These are phyloP conservation scores for Phialocephala subalpina DNA, from an alignment of 2,329 filamentous ascomycete genomes.

Conservation along the genomic window DNA sequence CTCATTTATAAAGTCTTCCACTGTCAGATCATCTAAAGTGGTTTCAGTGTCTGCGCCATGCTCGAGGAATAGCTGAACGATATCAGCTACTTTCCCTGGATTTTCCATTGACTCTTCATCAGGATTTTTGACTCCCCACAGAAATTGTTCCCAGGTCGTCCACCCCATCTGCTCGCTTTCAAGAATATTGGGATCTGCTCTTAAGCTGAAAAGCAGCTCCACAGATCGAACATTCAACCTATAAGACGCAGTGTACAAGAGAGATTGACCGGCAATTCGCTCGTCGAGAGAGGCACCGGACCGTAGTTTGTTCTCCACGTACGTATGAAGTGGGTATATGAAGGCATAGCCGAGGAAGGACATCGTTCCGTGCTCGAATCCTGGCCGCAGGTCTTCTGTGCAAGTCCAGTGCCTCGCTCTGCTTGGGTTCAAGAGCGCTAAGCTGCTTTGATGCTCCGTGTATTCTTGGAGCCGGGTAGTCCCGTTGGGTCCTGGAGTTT, in stretches of 20 bases:
- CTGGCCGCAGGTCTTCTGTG: too few relatives aligned
- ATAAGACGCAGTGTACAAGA: background rate
- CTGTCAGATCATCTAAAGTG: background rate
- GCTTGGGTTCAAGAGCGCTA: too few relatives aligned
- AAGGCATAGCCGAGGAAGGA: background rate
- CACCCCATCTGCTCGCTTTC: background rate
- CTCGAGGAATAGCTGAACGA: background rate
- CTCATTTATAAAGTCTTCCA: background rate
- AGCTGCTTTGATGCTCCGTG: too few relatives aligned
- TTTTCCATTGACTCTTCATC: background rate
- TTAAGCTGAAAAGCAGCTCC: background rate
- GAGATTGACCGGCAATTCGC: background rate
- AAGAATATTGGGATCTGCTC: background rate
- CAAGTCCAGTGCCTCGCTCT: background rate
- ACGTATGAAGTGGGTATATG: background rate
- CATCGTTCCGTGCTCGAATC: too few relatives aligned
- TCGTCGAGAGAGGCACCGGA: background rate
- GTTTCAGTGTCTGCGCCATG: background rate
- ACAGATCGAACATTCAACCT: background rate
- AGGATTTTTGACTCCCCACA: background rate
- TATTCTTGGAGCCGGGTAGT: background rate
- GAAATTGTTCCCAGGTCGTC: background rate
- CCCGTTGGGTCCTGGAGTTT: background rate
- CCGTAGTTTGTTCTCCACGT: background rate
- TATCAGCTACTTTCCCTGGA: slow-evolving; percentile 3